These are phyloP conservation scores for Suillus spraguei DNA, from an alignment of 768 basidiomycete genomes.

Conservation along the genomic window DNA sequence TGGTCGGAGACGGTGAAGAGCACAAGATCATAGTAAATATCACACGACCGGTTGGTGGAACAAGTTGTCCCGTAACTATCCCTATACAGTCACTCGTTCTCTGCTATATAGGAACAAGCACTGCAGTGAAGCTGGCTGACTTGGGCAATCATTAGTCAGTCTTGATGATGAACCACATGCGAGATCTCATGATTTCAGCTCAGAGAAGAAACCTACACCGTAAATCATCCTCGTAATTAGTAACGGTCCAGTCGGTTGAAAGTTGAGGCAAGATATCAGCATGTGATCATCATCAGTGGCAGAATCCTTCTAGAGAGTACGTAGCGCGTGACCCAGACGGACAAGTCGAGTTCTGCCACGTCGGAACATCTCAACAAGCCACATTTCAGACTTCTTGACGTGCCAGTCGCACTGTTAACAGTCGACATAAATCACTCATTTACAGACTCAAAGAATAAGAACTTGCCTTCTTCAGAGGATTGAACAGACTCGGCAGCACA, in stretches of 20 bases:
- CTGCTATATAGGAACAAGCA: neutral
- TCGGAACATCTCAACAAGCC: neutral
- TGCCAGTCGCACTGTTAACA: neutral
- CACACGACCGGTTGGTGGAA: neutral
- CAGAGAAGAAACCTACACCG: neutral
- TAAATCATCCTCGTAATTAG: neutral
- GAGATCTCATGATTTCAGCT: constrained; percentile 1
- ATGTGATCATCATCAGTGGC: neutral
- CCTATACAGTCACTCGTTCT: neutral
- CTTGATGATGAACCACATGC: neutral
- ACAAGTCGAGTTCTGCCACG: neutral
- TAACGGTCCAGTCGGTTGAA: neutral
- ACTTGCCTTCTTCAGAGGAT: neutral
- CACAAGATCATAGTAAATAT: neutral
- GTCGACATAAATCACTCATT: neutral
- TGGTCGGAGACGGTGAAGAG: neutral
- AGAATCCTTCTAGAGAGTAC: neutral
- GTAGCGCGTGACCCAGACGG: neutral
- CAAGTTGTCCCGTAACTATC: neutral
- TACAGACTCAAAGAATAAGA: neutral
- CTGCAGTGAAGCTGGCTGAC: no score
- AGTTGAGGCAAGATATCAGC: neutral
- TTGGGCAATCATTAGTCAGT: no score
- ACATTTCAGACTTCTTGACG: neutral
- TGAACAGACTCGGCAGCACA: neutral